Evolutionary conservation across 2,329 filamentous ascomycete species (phyloP), one percentile per base, ranked within the genome.

Genomic region (Emmonsiellopsis sp.): DNA sequence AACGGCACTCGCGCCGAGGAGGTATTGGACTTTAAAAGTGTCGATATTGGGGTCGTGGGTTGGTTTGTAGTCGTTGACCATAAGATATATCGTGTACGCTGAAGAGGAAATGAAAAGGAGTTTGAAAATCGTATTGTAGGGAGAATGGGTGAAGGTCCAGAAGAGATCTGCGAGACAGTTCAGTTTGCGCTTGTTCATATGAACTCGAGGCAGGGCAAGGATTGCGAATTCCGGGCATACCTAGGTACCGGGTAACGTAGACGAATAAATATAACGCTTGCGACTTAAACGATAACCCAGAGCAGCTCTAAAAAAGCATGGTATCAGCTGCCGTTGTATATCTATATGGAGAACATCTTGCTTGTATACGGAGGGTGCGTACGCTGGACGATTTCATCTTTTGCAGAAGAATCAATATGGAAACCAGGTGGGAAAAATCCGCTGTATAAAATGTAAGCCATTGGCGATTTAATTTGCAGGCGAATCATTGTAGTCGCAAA

Each of bases 261-360:
- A 98, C 93, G 44, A 95, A 76, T 61, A 97, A 78, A 74, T 98
- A 98, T 54, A 98, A 81, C 49, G 85, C 88, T 79, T 98, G 93
- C 57, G 92, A 96, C 72, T 98, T 98, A 81, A 98, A 97, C 13
- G 93, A 98, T 72, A 98, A 92, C 63, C 93, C 93, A 42, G 92
- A 86, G 70, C 91, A 95, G 78, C 91, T 96, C 92, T 49, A 31
- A 39, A 44, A 6, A 14, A 6, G 17, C 31, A 47, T 7, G 8
- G 34, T 34, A 47, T 32, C 32, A 10, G 9, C 31, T 96, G 68
- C n/a, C 53, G 47, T 33, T 46, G 4, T 21, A 39, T 51, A 51
- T 48, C 45, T 43, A 8, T 40, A 39, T 11, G 17, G 32, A 17
- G 10, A 5, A 40, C n/a, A 43, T 39, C 37, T 48, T 47, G 11